These are phyloP conservation scores for Chlamydomonas reinhardtii DNA, from an alignment of 163 green algal genomes.

Conservation along the genomic window DNA sequence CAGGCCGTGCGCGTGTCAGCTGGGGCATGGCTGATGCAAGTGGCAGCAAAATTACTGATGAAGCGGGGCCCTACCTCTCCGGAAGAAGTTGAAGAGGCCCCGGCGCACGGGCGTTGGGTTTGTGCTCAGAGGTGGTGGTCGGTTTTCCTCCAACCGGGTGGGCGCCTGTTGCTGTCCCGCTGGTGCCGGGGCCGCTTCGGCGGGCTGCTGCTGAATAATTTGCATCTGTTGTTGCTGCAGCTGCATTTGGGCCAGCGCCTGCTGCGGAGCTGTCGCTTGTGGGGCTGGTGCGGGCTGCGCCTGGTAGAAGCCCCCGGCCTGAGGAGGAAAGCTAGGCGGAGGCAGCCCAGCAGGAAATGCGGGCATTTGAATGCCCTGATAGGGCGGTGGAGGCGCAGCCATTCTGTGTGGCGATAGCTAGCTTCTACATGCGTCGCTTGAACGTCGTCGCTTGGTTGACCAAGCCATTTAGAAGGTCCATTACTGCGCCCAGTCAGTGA, in stretches of 20 bases:
- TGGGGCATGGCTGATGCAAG: no score
- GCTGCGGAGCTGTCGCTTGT: no score
- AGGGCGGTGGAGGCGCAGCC: neutral
- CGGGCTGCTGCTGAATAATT: neutral
- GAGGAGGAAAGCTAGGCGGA: neutral
- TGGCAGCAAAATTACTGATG: no score
- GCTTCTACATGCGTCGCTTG: slow-evolving; percentile 29
- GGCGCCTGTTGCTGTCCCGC: neutral
- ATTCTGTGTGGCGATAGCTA: neutral
- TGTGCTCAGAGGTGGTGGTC: neutral
- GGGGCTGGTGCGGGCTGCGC: no score
- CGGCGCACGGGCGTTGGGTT: neutral
- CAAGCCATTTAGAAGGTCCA: no score
- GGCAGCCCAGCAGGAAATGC: neutral
- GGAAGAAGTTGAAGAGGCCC: slow-evolving; percentile 28
- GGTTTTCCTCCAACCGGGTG: neutral
- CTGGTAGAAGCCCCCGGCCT: neutral
- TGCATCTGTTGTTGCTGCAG: neutral
- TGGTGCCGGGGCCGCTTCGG: neutral
- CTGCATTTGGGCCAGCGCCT: neutral
- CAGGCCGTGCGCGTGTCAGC: no score
- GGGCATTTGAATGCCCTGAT: slow-evolving; percentile 12
- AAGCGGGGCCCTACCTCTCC: neutral
- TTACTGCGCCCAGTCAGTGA: no score
- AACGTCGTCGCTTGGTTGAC: slow-evolving; percentile 1